Conservation (phyloP, 2,329 filamentous ascomycete species). For the Sphaerostilbella broomeana region DNA sequence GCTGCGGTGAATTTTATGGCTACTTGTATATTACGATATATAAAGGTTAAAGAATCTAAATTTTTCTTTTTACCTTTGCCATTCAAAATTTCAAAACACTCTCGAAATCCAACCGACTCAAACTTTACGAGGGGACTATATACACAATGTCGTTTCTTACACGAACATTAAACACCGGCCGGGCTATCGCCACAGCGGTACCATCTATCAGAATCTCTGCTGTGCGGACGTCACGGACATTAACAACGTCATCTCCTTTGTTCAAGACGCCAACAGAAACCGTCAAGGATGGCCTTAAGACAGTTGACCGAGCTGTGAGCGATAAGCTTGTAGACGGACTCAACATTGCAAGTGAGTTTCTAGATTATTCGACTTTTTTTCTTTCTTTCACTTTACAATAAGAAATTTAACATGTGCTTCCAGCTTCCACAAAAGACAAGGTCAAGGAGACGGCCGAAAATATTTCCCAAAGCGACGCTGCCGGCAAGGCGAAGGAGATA, state of each 20-base stretch:
- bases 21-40: not conserved
- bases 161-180: conserved; percentile 4
- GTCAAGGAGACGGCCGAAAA: conserved; percentile 39
- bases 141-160: conserved; percentile 12
- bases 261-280: conserved; percentile 46
- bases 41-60: not conserved
- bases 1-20: not conserved
- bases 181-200: conserved; percentile 12
- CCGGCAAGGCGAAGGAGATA: conserved; percentile 31
- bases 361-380: no score
- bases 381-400: no score
- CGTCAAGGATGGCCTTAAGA: conserved; percentile 54
- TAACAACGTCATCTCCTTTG: conserved; percentile 40
- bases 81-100: conserved; percentile 1
- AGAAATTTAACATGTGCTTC: no score
- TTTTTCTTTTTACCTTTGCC: not conserved
- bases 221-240: conserved; percentile 39
- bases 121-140: no score
- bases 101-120: not conserved
- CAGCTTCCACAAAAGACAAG: conserved; percentile 39
- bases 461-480: conserved; percentile 26
- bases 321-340: conserved; percentile 58
- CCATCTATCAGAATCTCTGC: conserved; percentile 32
- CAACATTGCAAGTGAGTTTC: conserved; percentile 46
- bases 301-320: conserved; percentile 52